A percentile compares a stretch with the other conserved stretches of the same genome.
These are phyloP conservation scores for Sporodiniella umbellata DNA, from an alignment of 371 early-diverging fungal genomes.

Conservation along the genomic window DNA sequence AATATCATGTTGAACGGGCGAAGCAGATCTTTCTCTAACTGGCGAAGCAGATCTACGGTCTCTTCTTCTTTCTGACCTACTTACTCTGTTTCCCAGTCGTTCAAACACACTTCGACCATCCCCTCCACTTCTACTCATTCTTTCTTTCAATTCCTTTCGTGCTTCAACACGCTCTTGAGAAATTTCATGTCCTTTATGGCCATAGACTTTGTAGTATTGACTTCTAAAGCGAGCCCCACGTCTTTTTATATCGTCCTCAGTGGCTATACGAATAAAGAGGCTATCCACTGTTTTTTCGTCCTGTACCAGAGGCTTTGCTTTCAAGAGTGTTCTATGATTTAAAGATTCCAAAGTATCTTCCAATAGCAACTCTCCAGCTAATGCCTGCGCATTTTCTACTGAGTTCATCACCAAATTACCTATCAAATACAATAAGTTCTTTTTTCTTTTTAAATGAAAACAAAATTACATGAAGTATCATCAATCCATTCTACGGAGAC, in stretches of 20 bases:
- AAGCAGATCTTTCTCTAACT: neutral
- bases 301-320: slow-evolving; percentile 21
- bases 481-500: slow-evolving; percentile 60
- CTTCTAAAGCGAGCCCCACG: slow-evolving; percentile 48
- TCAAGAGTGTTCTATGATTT: slow-evolving; percentile 24
- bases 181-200: slow-evolving; percentile 20
- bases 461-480: slow-evolving; percentile 47
- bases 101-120: slow-evolving; percentile 24
- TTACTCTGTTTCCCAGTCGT: slow-evolving; percentile 16
- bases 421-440: slow-evolving; percentile 8
- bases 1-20: slow-evolving; percentile 4
- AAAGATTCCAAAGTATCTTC: slow-evolving; percentile 7
- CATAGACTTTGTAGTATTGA: slow-evolving; percentile 51
- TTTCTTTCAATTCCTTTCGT: slow-evolving; percentile 6
- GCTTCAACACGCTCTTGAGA: slow-evolving; percentile 1
- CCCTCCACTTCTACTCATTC: slow-evolving; percentile 15
- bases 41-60: slow-evolving; percentile 8
- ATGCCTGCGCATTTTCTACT: slow-evolving; percentile 28
- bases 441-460: slow-evolving; percentile 9
- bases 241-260: slow-evolving; percentile 48
- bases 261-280: slow-evolving; percentile 40
- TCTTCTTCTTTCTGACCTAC: neutral
- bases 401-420: slow-evolving; percentile 35
- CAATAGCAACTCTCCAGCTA: slow-evolving; percentile 28
- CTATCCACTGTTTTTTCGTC: neutral